These are phyloP conservation scores for Penicillium antarcticum DNA, from an alignment of 495 filamentous ascomycete species.

Conservation along the genomic window DNA sequence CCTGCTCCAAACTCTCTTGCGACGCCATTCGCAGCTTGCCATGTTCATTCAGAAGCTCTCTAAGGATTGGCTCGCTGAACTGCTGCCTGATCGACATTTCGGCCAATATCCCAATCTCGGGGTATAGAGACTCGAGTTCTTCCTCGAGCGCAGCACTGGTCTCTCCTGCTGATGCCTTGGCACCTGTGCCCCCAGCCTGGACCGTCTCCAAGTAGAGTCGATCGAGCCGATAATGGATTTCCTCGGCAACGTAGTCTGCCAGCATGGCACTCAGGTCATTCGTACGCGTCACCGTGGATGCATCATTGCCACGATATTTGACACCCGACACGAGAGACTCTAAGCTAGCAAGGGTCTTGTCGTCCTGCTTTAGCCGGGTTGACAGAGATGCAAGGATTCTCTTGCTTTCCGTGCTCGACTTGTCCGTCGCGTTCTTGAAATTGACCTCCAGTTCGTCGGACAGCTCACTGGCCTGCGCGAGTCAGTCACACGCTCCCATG, in stretches of 20 bases:
- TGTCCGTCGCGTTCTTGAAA: constrained; percentile 32
- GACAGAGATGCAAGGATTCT: constrained; percentile 34
- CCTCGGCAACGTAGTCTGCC: constrained; percentile 32
- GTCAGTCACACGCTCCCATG: constrained; percentile 15
- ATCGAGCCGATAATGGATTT: constrained; percentile 44
- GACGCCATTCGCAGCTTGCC: constrained; percentile 27
- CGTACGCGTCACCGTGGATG: constrained; percentile 25
- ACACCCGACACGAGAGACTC: constrained; percentile 28
- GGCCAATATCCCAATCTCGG: constrained; percentile 59
- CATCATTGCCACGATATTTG: constrained; percentile 28
- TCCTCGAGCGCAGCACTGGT: constrained; percentile 44
- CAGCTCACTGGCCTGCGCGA: constrained; percentile 31
- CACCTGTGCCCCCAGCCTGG: constrained; percentile 1
- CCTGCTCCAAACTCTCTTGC: constrained; percentile 34
- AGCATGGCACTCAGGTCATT: constrained; percentile 25
- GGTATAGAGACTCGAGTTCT: constrained; percentile 60
- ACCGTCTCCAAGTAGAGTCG: constrained; percentile 39
- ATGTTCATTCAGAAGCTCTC: constrained; percentile 32
- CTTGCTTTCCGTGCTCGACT: constrained; percentile 30
- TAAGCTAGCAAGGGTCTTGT: constrained; percentile 27
- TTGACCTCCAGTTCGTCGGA: constrained; percentile 28
- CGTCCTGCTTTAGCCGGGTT: constrained; percentile 37
- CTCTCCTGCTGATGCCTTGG: constrained; percentile 4
- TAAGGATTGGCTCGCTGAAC: constrained; percentile 54
- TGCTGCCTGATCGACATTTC: constrained; percentile 62